These are phyloP conservation scores for Cercospora nicotianae DNA, from an alignment of 2,329 filamentous ascomycete species.

Conservation along the genomic window DNA sequence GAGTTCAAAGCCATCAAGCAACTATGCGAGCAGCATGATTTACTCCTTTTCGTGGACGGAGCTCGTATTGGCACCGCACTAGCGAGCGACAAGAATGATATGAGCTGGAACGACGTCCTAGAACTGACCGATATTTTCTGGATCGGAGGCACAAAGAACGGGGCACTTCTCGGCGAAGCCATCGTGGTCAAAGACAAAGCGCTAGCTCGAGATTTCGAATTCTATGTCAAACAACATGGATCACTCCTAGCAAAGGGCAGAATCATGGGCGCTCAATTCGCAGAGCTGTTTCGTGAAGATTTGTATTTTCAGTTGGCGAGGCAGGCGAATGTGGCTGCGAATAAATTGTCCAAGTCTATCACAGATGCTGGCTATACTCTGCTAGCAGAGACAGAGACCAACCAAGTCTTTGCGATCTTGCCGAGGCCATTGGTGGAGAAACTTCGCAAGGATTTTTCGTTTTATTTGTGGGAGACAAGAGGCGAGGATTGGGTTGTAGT, in stretches of 20 bases:
- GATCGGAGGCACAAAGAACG: constrained; percentile 13
- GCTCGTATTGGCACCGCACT: constrained; percentile 4
- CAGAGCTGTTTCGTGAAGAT: constrained; percentile 6
- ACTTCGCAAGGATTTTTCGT: neutral
- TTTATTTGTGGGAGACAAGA: constrained; percentile 12
- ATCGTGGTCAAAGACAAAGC: constrained; percentile 5
- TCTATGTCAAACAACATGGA: constrained; percentile 10
- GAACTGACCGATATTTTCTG: constrained; percentile 13
- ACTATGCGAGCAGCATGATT: constrained; percentile 3
- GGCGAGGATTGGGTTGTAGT: constrained; percentile 9
- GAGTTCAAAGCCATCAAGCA: constrained; percentile 10
- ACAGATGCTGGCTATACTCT: constrained; percentile 8
- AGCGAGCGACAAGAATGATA: constrained; percentile 6
- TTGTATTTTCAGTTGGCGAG: neutral
- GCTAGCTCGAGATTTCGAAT: constrained; percentile 8
- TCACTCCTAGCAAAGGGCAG: constrained; percentile 8
- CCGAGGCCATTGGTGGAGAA: constrained; percentile 7
- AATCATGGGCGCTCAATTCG: constrained; percentile 12
- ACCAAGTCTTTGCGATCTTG: constrained; percentile 10
- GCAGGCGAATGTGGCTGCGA: constrained; percentile 1
- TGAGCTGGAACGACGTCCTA: constrained; percentile 13
- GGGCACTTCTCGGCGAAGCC: constrained; percentile 9
- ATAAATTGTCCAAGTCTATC: constrained; percentile 4
- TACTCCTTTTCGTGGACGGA: constrained; percentile 5
- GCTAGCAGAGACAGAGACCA: constrained; percentile 9